These are phyloP conservation scores for Geranomyces michiganensis DNA, from an alignment of 192 early-diverging fungal species.

Conservation along the genomic window DNA sequence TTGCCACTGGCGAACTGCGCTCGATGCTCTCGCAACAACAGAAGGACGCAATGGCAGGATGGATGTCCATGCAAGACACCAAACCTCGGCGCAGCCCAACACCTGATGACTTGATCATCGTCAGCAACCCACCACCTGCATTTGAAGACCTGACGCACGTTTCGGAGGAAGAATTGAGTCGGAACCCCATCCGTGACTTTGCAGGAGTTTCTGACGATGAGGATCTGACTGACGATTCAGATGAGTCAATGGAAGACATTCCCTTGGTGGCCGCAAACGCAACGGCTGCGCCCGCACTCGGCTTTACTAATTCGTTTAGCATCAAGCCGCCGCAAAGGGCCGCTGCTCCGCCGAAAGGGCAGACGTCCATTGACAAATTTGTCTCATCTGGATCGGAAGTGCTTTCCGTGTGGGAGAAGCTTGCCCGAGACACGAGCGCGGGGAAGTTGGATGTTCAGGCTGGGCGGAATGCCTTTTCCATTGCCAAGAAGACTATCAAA, in stretches of 20 bases:
- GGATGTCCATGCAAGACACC: neutral
- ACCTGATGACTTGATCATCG: too few relatives aligned
- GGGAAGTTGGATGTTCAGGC: neutral
- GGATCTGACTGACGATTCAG: neutral
- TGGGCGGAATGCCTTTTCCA: neutral
- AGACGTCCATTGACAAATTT: conserved; percentile 1
- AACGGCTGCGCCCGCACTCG: neutral
- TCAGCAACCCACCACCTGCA: too few relatives aligned
- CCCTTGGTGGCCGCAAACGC: neutral
- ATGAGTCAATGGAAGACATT: neutral
- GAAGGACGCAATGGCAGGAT: neutral
- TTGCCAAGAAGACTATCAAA: conserved; percentile 1
- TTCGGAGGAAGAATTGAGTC: too few relatives aligned
- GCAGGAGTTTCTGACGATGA: neutral
- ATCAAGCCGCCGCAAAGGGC: neutral
- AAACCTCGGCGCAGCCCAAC: too few relatives aligned
- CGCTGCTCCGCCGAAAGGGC: conserved; percentile 1
- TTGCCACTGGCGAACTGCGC: neutral
- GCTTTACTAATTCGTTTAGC: too few relatives aligned
- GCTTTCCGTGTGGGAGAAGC: conserved; percentile 25
- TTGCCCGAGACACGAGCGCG: conserved; percentile 11
- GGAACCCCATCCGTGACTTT: too few relatives aligned
- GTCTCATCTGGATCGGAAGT: conserved; percentile 2
- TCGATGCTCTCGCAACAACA: neutral
- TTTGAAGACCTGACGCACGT: too few relatives aligned